Percentiles rank a stretch among this genome's conserved stretches.
These are phyloP conservation scores for Sanghuangporus baumii DNA, from an alignment of 1,284 basidiomycete genomes.

Conservation along the genomic window DNA sequence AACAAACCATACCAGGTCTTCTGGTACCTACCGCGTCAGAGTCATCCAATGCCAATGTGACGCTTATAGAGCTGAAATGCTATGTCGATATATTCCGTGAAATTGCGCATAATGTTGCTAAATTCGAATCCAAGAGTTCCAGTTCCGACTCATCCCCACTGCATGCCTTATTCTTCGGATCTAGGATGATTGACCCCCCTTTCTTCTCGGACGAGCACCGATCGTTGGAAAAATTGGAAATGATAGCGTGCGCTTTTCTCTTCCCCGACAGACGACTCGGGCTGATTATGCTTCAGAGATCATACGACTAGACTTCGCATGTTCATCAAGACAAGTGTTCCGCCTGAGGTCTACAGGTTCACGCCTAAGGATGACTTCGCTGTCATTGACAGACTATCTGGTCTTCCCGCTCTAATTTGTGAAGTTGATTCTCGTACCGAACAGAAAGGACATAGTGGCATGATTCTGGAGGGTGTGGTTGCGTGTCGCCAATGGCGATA, in stretches of 20 bases:
- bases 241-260: background rate
- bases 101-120: background rate
- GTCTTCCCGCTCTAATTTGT: background rate
- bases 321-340: background rate
- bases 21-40: background rate
- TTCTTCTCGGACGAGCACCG: background rate
- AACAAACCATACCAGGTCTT: background rate
- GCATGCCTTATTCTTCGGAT: background rate
- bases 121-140: background rate
- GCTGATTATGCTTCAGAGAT: background rate
- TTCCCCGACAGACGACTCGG: background rate
- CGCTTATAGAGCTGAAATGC: background rate
- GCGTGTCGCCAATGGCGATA: background rate
- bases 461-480: background rate
- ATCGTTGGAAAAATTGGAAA: background rate
- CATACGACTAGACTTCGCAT: background rate
- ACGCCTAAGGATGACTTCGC: background rate
- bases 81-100: background rate
- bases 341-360: background rate
- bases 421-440: background rate
- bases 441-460: background rate
- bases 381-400: background rate
- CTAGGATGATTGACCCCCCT: background rate
- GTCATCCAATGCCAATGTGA: background rate
- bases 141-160: background rate